A percentile compares a stretch with the other conserved stretches of the same genome.
These are phyloP conservation scores for Schwanniomyces sp. DNA, from an alignment of 805 yeast species.

Conservation along the genomic window DNA sequence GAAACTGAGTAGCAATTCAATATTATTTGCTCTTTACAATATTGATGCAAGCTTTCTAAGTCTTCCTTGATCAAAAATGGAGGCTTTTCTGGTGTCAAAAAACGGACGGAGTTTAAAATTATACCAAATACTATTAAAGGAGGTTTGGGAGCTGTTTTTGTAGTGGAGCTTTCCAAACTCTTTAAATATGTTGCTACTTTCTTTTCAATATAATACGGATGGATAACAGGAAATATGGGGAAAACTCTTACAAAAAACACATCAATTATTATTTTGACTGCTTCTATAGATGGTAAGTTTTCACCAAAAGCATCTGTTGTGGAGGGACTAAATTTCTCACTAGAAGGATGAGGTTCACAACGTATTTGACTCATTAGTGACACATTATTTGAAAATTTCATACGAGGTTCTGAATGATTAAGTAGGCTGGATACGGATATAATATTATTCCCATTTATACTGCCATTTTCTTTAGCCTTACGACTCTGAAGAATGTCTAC, in stretches of 20 bases:
- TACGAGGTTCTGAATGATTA: not conserved
- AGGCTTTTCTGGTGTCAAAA: not conserved
- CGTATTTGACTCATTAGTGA: slow-evolving; percentile 5
- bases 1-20: slow-evolving; percentile 12
- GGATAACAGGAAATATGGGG: slow-evolving; percentile 14
- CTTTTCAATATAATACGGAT: slow-evolving; percentile 4
- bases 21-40: slow-evolving; percentile 8
- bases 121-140: slow-evolving; percentile 9
- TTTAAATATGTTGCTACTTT: not conserved
- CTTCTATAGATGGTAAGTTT: slow-evolving; percentile 6
- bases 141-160: slow-evolving; percentile 2
- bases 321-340: not conserved
- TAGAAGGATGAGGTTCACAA: not conserved
- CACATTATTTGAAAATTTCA: not conserved
- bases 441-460: not conserved
- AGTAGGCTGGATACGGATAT: not conserved
- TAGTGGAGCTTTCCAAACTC: slow-evolving; percentile 2
- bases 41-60: slow-evolving; percentile 5
- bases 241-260: slow-evolving; percentile 9
- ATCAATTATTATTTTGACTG: slow-evolving; percentile 8
- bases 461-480: slow-evolving; percentile 1
- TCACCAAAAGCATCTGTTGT: not conserved
- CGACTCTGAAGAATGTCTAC: not conserved
- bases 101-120: slow-evolving; percentile 8
- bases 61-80: slow-evolving; percentile 5